Conservation (phyloP, 345 rosid genomes). For the Iberis pinnata region DNA sequence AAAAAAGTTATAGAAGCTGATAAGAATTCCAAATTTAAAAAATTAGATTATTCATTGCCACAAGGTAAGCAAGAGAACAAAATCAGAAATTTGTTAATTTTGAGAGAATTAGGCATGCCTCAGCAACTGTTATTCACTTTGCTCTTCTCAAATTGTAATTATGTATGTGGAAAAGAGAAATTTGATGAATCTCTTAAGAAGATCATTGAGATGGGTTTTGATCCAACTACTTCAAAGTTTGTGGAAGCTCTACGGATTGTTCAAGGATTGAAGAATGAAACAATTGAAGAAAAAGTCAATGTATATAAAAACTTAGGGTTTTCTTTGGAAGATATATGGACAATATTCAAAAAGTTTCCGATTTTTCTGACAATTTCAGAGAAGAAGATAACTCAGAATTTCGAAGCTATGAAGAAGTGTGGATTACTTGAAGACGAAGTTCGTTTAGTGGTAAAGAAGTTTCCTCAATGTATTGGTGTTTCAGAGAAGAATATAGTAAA, state of each 20-base stretch:
- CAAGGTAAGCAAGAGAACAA: not conserved
- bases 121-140: not conserved
- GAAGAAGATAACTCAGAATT: not conserved
- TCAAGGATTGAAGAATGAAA: not conserved
- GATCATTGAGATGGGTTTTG: slow-evolving; percentile 20
- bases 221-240: slow-evolving; percentile 22
- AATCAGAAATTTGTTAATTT: slow-evolving; percentile 1
- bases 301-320: slow-evolving; percentile 25
- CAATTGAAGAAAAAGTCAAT: slow-evolving; percentile 1
- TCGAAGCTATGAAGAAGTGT: too few relatives aligned
- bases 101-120: slow-evolving; percentile 26
- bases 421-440: too few relatives aligned
- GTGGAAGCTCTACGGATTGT: slow-evolving; percentile 11
- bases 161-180: not conserved
- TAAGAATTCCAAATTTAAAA: not conserved
- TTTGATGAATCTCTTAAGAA: slow-evolving; percentile 15
- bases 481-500: slow-evolving; percentile 6
- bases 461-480: too few relatives aligned
- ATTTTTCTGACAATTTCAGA: not conserved
- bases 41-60: not conserved
- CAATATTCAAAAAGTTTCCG: slow-evolving; percentile 26
- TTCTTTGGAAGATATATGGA: slow-evolving; percentile 7
- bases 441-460: too few relatives aligned
- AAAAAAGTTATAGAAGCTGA: not conserved
- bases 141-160: not conserved